A percentile compares a stretch with the other conserved stretches of the same genome.
phyloP scores from a whole-genome alignment of 176 grass and related monocot species.

The Hsuehochloa calcarea region DNA sequence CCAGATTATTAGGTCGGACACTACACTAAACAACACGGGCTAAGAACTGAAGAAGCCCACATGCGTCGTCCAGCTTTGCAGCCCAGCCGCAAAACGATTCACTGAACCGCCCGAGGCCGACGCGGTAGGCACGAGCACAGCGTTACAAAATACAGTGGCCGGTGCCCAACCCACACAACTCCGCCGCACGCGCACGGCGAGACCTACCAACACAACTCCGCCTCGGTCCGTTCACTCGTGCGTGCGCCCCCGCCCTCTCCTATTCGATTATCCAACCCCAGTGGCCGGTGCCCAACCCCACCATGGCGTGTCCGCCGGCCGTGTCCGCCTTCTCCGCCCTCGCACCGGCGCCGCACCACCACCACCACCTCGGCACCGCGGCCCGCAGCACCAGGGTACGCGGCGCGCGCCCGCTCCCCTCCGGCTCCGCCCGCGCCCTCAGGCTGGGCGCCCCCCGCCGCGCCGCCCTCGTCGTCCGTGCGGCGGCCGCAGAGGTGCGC shows the following conservation, averaged over 20 bases:
- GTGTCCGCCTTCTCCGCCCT: conserved; percentile 35
- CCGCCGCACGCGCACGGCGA: neutral
- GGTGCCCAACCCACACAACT: too few species aligned
- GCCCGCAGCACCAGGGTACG: neutral
- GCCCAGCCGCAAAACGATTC: too few species aligned
- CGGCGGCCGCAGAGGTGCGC: conserved; percentile 39
- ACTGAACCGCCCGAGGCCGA: neutral
- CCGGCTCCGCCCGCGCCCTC: conserved; percentile 11
- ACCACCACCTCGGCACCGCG: neutral
- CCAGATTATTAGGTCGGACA: neutral
- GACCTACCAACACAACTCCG: neutral
- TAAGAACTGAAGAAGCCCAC: neutral
- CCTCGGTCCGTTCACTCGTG: too few species aligned
- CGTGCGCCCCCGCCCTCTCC: neutral
- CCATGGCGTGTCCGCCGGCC: conserved; percentile 45
- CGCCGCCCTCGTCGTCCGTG: conserved; percentile 36
- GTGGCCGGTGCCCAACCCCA: neutral
- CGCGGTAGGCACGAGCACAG: neutral
- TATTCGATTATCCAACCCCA: neutral
- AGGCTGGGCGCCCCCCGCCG: conserved; percentile 23
- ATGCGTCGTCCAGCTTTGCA: too few species aligned
- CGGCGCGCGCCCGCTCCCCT: neutral
- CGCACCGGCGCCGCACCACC: neutral
- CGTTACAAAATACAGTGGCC: neutral
- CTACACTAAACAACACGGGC: neutral